Evolutionary conservation across 495 filamentous ascomycete species (phyloP).

Genomic region (Pyrenopolyporus hunteri): DNA sequence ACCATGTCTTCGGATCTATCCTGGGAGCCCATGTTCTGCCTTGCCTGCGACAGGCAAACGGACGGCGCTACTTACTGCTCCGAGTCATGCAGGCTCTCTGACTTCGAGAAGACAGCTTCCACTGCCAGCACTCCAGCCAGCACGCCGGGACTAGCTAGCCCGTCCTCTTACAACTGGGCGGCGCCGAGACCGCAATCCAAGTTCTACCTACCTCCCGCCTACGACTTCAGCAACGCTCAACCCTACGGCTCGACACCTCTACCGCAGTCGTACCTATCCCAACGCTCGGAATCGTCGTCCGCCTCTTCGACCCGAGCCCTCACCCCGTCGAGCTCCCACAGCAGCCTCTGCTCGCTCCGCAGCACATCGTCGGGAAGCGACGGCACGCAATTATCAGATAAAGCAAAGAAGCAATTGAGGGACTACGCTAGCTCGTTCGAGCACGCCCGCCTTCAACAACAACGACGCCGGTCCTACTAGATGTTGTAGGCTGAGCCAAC

Average conservation of each 20-base stretch:
- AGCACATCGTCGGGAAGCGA: constrained; percentile 65
- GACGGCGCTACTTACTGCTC: constrained; percentile 86
- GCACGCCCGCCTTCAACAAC: constrained; percentile 63
- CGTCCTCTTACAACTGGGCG: constrained; percentile 55
- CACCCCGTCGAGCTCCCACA: constrained; percentile 83
- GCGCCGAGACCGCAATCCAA: constrained; percentile 48
- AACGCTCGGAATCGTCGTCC: constrained; percentile 49
- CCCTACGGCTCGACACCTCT: constrained; percentile 52
- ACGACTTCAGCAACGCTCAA: constrained; percentile 66
- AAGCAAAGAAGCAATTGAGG: constrained; percentile 78
- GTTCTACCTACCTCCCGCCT: constrained; percentile 73
- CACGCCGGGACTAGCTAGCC: constrained; percentile 56
- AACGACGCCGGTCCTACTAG: constrained; percentile 58
- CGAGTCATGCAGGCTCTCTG: constrained; percentile 86
- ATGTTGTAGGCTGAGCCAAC: constrained; percentile 1
- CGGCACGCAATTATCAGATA: constrained; percentile 67
- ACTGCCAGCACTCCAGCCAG: constrained; percentile 60
- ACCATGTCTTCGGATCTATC: constrained; percentile 69
- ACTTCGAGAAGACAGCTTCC: constrained; percentile 74
- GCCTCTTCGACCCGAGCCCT: constrained; percentile 50
- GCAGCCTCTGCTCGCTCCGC: constrained; percentile 79
- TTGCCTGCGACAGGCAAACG: constrained; percentile 91
- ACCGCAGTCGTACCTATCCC: constrained; percentile 33
- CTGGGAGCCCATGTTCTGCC: constrained; percentile 93
- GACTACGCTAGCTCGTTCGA: constrained; percentile 90